Percentiles rank a stretch among this genome's conserved stretches.
Evolutionary conservation across 371 early-diverging fungal species (phyloP).

Genomic region (Syncephalastrum racemosum): DNA sequence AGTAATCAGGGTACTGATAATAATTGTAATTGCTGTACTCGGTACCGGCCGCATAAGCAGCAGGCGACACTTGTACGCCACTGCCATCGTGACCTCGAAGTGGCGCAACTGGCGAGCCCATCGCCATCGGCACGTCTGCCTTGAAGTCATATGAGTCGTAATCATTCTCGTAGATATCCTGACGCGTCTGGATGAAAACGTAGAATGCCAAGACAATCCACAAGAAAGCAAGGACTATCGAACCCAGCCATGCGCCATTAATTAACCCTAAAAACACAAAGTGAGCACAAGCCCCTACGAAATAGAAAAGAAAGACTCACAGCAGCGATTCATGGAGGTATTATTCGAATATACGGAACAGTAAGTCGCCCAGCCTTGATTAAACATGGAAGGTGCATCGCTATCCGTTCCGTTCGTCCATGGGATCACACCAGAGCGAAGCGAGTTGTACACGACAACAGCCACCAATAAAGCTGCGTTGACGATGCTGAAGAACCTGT

Average conservation of each 20-base stretch:
- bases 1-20: too few species aligned
- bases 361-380: constrained; percentile 26
- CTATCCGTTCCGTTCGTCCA: constrained; percentile 23
- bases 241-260: constrained; percentile 25
- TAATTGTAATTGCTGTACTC: too few species aligned
- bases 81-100: too few species aligned
- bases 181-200: constrained; percentile 17
- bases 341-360: constrained; percentile 19
- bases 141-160: constrained; percentile 26
- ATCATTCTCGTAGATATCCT: constrained; percentile 29
- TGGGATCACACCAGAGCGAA: constrained; percentile 26
- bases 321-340: constrained; percentile 26
- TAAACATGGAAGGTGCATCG: constrained; percentile 4
- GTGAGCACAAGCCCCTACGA: not conserved
- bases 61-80: too few species aligned
- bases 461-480: constrained; percentile 31
- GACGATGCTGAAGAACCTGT: constrained; percentile 24
- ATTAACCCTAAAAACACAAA: constrained; percentile 21
- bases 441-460: constrained; percentile 32
- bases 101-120: constrained; percentile 8
- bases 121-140: constrained; percentile 28
- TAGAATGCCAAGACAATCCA: constrained; percentile 21
- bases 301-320: constrained; percentile 22
- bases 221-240: constrained; percentile 16
- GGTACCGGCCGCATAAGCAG: too few species aligned